Evolutionary conservation across 192 early-diverging fungal genomes (phyloP), one percentile per base, ranked within the genome.

Genomic region (Jimgerdemannia lactiflua): DNA sequence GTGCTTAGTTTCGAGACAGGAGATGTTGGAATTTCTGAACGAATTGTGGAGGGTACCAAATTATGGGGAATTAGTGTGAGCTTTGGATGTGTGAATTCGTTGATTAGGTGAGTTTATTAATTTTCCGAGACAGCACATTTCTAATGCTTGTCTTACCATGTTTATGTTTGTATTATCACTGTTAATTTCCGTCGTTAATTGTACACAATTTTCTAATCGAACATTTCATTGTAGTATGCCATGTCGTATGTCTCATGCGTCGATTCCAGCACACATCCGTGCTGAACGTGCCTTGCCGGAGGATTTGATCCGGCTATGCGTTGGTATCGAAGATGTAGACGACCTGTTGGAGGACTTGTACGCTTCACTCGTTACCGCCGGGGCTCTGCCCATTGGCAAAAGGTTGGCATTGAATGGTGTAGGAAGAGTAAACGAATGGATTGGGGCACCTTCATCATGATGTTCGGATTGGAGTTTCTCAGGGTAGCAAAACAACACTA

Each of bases 41-140:
- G 90, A 42, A 88, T 99, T 42, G 95, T 97, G 0, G 95, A 98
- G 80, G 83, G 88, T 19, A 89, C 92, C 8, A 87, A 90, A 69
- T 78, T 98, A 68, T 99, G 93, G 93, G 90, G 91, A 42, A 99
- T 98, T 70, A 95, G 92, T 76, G 97, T 99, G 71, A 95, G 93
- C 77, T 99, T 99, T 93, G 97, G 97, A 8, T 97, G 96, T 84
- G 93, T 99, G 69, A 98, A 99, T 81, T 97, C 95, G 74, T 86
- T 99, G 71, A 98, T 99, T 77, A 95, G 92, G 92, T 93, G 80
- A 54, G 81, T 18, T 43, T 42, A 9, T 65, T 10, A 6, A 10
- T 59, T 14, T 14, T 59, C 49, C 49, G 14, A 59, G 29, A 29
- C 29, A 29, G 29, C 29, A 29, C 29, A 29, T 29, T 29, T 29